A percentile compares a stretch with the other conserved stretches of the same genome.
These are phyloP conservation scores for Phytophthora pseudosyringae DNA, from an alignment of 352 stramenopile genomes.

Conservation along the genomic window DNA sequence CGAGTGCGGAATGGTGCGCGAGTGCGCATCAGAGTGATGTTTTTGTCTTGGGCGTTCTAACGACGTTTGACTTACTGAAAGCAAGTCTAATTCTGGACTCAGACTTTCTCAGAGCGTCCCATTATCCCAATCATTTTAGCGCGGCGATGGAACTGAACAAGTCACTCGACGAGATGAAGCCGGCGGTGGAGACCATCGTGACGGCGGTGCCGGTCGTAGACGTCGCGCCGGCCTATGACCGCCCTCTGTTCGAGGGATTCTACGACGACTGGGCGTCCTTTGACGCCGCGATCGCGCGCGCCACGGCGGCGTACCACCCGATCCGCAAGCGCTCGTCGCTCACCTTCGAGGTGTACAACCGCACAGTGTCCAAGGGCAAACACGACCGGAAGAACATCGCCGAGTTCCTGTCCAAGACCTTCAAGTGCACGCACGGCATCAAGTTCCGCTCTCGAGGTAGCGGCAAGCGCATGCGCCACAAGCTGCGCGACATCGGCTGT, in stretches of 20 bases:
- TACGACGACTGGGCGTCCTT: slow-evolving; percentile 82
- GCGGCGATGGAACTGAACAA: slow-evolving; percentile 32
- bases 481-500: slow-evolving; percentile 74
- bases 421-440: slow-evolving; percentile 87
- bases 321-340: slow-evolving; percentile 86
- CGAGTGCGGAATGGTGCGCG: slow-evolving; percentile 22
- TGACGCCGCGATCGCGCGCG: slow-evolving; percentile 62
- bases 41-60: slow-evolving; percentile 8
- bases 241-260: slow-evolving; percentile 71
- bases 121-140: slow-evolving; percentile 7
- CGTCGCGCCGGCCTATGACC: neutral
- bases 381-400: slow-evolving; percentile 78
- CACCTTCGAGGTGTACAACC: slow-evolving; percentile 88
- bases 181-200: slow-evolving; percentile 5
- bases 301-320: slow-evolving; percentile 71
- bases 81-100: slow-evolving; percentile 9
- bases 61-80: slow-evolving; percentile 2
- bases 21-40: slow-evolving; percentile 14
- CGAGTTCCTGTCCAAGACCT: slow-evolving; percentile 84
- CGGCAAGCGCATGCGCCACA: slow-evolving; percentile 72
- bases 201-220: neutral
- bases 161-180: slow-evolving; percentile 34
- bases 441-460: slow-evolving; percentile 80
- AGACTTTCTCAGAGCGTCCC: slow-evolving; percentile 4
- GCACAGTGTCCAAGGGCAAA: slow-evolving; percentile 83